Evolutionary conservation across 202 grass and related monocot genomes (phyloP), one percentile per base, ranked within the genome.

Genomic region (Zoysia matrella): DNA sequence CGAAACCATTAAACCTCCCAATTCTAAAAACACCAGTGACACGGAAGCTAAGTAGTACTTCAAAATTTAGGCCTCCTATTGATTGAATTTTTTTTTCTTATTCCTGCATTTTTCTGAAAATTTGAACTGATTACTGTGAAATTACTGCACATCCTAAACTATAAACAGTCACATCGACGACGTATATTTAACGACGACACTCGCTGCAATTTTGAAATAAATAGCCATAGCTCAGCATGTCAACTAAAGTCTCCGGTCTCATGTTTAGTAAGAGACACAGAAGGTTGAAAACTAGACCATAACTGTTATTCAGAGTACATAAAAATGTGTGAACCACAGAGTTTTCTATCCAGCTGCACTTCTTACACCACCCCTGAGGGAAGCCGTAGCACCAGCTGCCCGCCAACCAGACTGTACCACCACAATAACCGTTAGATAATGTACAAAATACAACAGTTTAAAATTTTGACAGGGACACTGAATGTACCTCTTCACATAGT

Each of bases 401-500:
- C 95, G 45, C 95, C 95, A 36, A 94, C 67, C 77, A 98, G 36
- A 88, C 95, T 98, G 82, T 11, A 60, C 48, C 13, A 41, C 11
- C 60, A 77, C 3, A 76, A 58, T 11, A 30, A 15, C 56, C 0
- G 2, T 84, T 47, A 89, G 60, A 8, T 7, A 12, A 63, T 36
- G 41, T 4, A 36, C 30, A 12, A 65, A 45, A 1, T 41, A n/a
- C 30, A 36, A 36, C 30, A 36, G 30, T 36, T 36, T 36, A 36
- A 36, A 36, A 36, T 36, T 36, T 36, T 36, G 30, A 36, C 30
- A 36, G 30, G 30, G 30, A 36, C 30, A 3, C 7, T 8, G 68
- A 70, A 36, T 3, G 76, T 90, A 95, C 95, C 95, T 98, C 86
- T 95, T 93, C 67, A 98, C 92, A 71, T 98, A 98, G 86, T 98